Conservation (phyloP, 306 rosid genomes). For the Casuarina equisetifolia region DNA sequence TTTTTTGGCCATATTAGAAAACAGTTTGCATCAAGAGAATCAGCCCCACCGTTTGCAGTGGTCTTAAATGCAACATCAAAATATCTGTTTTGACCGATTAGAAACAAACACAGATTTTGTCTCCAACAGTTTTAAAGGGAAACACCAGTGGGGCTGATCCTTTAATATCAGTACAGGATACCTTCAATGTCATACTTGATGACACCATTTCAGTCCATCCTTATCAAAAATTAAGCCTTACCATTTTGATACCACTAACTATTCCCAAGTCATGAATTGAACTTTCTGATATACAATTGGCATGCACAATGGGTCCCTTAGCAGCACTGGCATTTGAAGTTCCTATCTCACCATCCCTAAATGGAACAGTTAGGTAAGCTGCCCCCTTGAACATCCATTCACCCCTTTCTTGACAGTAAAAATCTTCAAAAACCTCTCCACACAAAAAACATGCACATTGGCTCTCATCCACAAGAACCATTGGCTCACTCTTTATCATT, state of each 20-base stretch:
- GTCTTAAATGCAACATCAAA: not conserved
- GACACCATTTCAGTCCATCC: conserved; percentile 3
- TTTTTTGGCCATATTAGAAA: not conserved
- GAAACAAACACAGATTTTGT: not conserved
- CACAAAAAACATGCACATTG: conserved; percentile 76
- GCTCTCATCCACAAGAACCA: conserved; percentile 72
- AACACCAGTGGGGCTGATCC: conserved; percentile 7
- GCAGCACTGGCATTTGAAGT: conserved; percentile 19
- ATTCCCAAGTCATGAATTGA: conserved; percentile 44
- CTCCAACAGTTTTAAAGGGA: not conserved
- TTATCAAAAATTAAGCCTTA: conserved; percentile 31
- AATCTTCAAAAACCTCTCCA: conserved; percentile 83
- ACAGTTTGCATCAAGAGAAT: not conserved
- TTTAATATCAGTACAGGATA: conserved; percentile 9
- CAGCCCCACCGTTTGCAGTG: conserved; percentile 11
- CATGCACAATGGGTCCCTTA: conserved; percentile 77
- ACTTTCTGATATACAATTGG: conserved; percentile 58
- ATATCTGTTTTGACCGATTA: not conserved
- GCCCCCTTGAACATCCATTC: conserved; percentile 94
- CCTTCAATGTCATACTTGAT: conserved; percentile 10
- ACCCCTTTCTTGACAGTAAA: conserved; percentile 56
- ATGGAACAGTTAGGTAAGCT: conserved; percentile 40
- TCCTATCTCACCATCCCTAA: conserved; percentile 36
- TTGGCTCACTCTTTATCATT: conserved; percentile 38
- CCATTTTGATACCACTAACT: conserved; percentile 45